Conservation (phyloP, 148 eudicot genomes). For the Dysphania ambrosioides region DNA sequence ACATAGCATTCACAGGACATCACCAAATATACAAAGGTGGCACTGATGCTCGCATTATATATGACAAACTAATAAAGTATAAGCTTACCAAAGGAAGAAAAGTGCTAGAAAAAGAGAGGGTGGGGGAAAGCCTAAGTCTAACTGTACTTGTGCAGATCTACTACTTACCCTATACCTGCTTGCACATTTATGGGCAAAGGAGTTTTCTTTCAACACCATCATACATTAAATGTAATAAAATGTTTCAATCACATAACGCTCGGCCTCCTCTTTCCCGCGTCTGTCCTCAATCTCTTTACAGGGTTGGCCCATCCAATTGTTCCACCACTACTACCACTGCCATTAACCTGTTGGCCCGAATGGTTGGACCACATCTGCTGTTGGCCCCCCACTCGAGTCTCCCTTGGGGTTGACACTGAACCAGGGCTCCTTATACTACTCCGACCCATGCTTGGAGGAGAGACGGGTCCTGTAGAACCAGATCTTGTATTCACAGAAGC, state of each 20-base stretch:
- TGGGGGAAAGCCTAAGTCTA: slow-evolving; percentile 13
- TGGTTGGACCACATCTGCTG: slow-evolving; percentile 52
- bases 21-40: slow-evolving; percentile 21
- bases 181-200: slow-evolving; percentile 18
- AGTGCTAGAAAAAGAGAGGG: background rate
- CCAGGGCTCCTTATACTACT: slow-evolving; percentile 57
- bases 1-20: background rate
- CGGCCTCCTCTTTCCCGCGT: slow-evolving; percentile 73
- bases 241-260: slow-evolving; percentile 53
- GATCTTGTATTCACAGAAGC: slow-evolving; percentile 42
- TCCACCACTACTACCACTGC: slow-evolving; percentile 45
- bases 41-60: slow-evolving; percentile 28
- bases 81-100: background rate
- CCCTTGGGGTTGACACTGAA: slow-evolving; percentile 37
- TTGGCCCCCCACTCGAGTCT: slow-evolving; percentile 35
- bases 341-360: slow-evolving; percentile 44
- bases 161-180: slow-evolving; percentile 22
- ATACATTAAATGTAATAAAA: slow-evolving; percentile 13
- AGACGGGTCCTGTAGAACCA: slow-evolving; percentile 63
- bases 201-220: slow-evolving; percentile 8
- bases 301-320: slow-evolving; percentile 81
- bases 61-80: slow-evolving; percentile 2
- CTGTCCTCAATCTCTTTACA: slow-evolving; percentile 86
- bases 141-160: slow-evolving; percentile 31
- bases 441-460: slow-evolving; percentile 66